Base-by-base conservation (phyloP, 345 rosid species). In the Lepidium aucheri region DNA sequence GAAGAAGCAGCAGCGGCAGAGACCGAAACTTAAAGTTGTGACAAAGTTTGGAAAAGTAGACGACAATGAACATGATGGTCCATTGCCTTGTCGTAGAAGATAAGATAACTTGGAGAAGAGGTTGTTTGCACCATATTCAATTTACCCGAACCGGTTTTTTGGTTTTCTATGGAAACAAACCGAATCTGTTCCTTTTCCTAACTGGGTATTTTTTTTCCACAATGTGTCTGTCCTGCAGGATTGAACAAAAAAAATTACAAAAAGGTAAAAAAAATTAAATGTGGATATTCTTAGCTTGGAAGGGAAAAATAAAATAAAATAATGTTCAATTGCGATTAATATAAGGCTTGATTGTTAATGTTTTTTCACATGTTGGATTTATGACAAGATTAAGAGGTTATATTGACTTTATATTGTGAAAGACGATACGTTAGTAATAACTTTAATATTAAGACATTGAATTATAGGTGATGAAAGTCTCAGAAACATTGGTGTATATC, bases 31-130 rank as follows among this genome's bases (percentile, higher is more conserved):
- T 54, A 18, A 70, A 69, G 42, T 28, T n/a, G n/a, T n/a, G n/a
- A n/a, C n/a, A n/a, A n/a, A n/a, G n/a, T n/a, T n/a, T 55, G 30
- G 40, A 28, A 55, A 62, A 47, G 39, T 55, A 47, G 64, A 47
- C 59, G 18, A 54, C 69, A 53, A 45, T 3, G n/a, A n/a, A n/a
- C n/a, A n/a, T n/a, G 47, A 53, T 45, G 50, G 11, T 63, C 20
- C 64, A 46, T 55, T 63, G 59, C 70, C 76, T 55, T 72, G 56
- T 62, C 63, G 35, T 53, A 63, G 68, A 69, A 60, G 67, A 51
- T 69, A 69, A 28, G 35, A 59, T 47, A 51, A 49, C 58, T 50
- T 59, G 59, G 51, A 60, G 38, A 32, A 60, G 38, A 32, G 61
- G 45, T 13, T 43, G 46, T 44, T 70, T 53, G 49, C 63, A 35